phyloP scores from a whole-genome alignment of 2,329 filamentous ascomycete genomes.

The Macrophomina tecta region DNA sequence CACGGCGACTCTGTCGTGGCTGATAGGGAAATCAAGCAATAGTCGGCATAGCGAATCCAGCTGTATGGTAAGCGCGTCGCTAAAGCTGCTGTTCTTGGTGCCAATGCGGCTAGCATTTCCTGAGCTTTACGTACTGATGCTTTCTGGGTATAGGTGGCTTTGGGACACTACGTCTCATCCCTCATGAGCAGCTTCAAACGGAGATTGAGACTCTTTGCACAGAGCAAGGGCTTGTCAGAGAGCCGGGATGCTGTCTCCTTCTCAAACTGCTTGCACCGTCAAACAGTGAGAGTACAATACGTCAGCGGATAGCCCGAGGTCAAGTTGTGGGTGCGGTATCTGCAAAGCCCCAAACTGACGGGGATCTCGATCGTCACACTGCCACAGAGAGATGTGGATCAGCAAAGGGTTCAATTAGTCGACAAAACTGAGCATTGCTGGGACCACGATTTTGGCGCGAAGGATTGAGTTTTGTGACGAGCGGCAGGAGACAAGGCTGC shows the following conservation, averaged over 20 bases:
- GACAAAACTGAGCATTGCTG: neutral
- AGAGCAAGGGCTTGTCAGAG: neutral
- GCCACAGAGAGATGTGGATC: neutral
- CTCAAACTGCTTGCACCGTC: neutral
- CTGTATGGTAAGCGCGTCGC: neutral
- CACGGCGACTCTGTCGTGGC: neutral
- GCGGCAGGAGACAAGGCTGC: neutral
- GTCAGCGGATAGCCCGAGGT: neutral
- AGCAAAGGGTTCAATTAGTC: neutral
- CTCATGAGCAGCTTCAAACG: neutral
- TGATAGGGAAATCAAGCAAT: neutral
- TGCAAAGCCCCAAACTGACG: neutral
- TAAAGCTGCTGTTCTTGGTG: neutral
- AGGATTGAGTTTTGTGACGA: neutral
- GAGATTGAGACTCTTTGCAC: neutral
- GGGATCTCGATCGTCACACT: neutral
- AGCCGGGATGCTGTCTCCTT: neutral
- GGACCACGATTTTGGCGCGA: conserved; percentile 3
- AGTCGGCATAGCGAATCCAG: neutral
- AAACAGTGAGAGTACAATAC: neutral
- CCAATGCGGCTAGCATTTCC: neutral
- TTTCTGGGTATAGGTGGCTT: neutral
- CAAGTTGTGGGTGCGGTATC: neutral
- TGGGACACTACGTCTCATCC: conserved; percentile 16
- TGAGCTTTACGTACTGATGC: neutral